These are phyloP conservation scores for Pseudohalonectria lignicola DNA, from an alignment of 2,329 filamentous ascomycete species.

Conservation along the genomic window DNA sequence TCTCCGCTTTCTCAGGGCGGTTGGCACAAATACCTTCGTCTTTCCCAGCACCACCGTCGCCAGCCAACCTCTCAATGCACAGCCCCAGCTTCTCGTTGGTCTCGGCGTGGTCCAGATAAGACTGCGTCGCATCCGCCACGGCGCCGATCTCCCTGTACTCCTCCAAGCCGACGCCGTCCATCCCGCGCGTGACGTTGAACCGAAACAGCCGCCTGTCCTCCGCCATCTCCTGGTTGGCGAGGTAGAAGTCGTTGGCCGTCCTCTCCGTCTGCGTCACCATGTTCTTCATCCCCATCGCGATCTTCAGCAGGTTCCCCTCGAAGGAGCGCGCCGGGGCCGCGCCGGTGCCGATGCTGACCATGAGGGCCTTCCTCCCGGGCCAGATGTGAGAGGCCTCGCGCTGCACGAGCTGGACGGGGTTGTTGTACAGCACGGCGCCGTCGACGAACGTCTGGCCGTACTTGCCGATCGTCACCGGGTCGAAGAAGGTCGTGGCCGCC, in stretches of 20 bases:
- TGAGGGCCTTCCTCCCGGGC: conserved; percentile 14
- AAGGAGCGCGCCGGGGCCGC: conserved; percentile 16
- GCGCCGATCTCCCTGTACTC: conserved; percentile 18
- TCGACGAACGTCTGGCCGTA: conserved; percentile 18
- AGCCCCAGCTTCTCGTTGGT: background rate
- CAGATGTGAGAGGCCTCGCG: conserved; percentile 24
- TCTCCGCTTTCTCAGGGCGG: too few species aligned
- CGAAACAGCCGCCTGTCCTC: conserved; percentile 25
- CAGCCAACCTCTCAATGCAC: background rate
- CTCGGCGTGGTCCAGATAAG: background rate
- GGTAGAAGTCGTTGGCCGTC: conserved; percentile 23
- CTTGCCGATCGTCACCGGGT: conserved; percentile 10
- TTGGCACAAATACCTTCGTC: too few species aligned
- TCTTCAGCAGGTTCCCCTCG: conserved; percentile 12
- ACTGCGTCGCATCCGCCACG: background rate
- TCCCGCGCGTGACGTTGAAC: conserved; percentile 29
- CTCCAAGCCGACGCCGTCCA: conserved; percentile 28
- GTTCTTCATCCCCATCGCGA: conserved; percentile 14
- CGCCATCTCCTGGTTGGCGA: conserved; percentile 19
- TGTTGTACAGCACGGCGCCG: conserved; percentile 26
- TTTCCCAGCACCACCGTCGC: too few species aligned
- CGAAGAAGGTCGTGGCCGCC: conserved; percentile 10
- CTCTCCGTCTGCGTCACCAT: conserved; percentile 26
- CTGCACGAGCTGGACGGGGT: conserved; percentile 28
- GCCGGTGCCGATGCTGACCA: conserved; percentile 29